Base-by-base conservation (phyloP, 176 grass and related monocot genomes). In the Puccinellia tenuiflora region DNA sequence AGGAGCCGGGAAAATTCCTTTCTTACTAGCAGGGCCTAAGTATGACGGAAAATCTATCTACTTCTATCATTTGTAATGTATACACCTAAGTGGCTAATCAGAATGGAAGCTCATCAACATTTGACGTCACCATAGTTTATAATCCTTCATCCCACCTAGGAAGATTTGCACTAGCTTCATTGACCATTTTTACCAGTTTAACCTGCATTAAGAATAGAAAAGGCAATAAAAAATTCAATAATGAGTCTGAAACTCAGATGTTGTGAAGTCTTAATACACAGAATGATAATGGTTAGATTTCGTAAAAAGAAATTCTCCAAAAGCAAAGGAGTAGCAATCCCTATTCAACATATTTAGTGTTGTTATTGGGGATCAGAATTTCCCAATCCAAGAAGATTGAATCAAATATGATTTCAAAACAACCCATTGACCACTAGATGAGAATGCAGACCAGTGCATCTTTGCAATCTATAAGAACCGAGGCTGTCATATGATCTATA, bases 111-210 rank as follows among this genome's bases (percentile, higher is more conserved):
- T 85, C 39, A 37, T 30, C 6, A 70, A 88, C 31, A 72, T 77
- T 54, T 82, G 55, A 64, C 25, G 48, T 47, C 21, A 28, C 21
- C 48, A 67, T 35, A 34, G 76, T 24, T 60, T 81, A 97, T 92
- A 87, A 89, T 55, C 79, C 92, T 37, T 92, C 84, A 77, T 93
- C 92, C 95, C 95, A 98, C 21, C 85, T 80, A 39, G 88, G 95
- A 75, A 98, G 91, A 81, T 93, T 98, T 83, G 88, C 88, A 2
- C 75, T 91, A 38, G 95, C 92, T 77, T 98, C 95, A 52, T 98
- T 98, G 22, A 98, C 81, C 95, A 77, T 91, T 89, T 94, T 90
- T 62, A 98, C 92, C 42, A 94, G 87, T 18, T 88, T 88, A 69
- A 95, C 85, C 95, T 98, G 81, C 78, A 80, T 38, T 7, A 54